Base-by-base conservation (phyloP, 2,329 filamentous ascomycete species). In the Trichoderma sp. region DNA sequence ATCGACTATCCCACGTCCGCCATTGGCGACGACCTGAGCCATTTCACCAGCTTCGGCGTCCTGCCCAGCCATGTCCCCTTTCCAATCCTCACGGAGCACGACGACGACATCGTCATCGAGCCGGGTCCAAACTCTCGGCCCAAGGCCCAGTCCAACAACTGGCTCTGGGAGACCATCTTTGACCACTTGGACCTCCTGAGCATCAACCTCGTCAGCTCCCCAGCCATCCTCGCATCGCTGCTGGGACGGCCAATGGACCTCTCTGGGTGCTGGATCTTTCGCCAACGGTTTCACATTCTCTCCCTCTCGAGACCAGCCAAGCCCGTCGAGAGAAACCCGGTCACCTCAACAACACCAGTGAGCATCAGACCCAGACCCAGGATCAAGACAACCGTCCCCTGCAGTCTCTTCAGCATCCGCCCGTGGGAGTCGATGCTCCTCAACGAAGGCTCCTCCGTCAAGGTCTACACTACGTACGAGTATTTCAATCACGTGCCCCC, bases 391-490 rank as follows among this genome's bases (percentile, higher is more conserved):
- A 55, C 69, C 21, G 68, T 71, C 0, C 71, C 74, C 2, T 77
- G 74, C 68, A 73, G 72, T 12, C 75, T 92, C 0, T 82, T 91
- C 51, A 81, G 81, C 28, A 78, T 84, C n/a, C 82, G 84, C 1
- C 83, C 83, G 2, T 93, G 91, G 90, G 82, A 80, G 0, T 82
- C 84, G 19, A 71, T 92, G 0, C 78, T 84, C 2, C 84, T 92
- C 68, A 93, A 93, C 73, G 90, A 94, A 77, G 89, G 90, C 9
- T 91, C 89, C 0, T 91, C 87, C 5, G 82, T 90, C n/a, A 82
- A 83, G 65, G 88, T 86, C 6, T 93, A 91, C 76, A 83, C 83
- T 54, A 87, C 85, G 4, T 90, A 91, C 73, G 88, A 92, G 70
- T 92, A 88, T 76, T 91, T 89, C 71, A 79, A 88, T 43, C 86